These are phyloP conservation scores for Keqinozyma sinolaborantium DNA, from an alignment of 1,139 yeast species.

Conservation along the genomic window DNA sequence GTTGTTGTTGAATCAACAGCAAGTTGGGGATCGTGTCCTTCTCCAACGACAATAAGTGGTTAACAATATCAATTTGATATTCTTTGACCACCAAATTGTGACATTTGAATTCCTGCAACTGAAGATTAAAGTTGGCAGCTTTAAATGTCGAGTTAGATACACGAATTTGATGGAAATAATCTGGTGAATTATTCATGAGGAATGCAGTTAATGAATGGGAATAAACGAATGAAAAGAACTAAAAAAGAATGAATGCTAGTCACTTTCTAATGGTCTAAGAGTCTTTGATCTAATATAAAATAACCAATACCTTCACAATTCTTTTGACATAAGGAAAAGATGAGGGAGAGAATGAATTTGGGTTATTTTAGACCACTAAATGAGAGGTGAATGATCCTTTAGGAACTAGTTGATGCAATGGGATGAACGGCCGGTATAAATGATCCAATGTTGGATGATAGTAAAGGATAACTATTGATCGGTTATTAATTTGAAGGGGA, in stretches of 20 bases:
- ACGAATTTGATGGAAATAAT: conserved; percentile 35
- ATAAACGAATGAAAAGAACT: conserved; percentile 1
- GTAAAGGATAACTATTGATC: not conserved
- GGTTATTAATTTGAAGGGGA: not conserved
- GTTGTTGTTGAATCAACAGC: conserved; percentile 46
- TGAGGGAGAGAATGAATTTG: conserved; percentile 2
- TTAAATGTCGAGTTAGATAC: conserved; percentile 28
- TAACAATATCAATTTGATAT: conserved; percentile 39
- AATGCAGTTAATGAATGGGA: conserved; percentile 1
- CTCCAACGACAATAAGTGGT: conserved; percentile 35
- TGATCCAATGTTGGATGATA: not conserved
- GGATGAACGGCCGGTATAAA: too few relatives aligned
- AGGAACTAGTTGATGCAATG: not conserved
- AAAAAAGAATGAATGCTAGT: conserved; percentile 7
- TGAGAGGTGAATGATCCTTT: not conserved
- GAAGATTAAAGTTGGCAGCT: conserved; percentile 31
- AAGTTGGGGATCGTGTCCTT: conserved; percentile 32
- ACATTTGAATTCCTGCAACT: conserved; percentile 38
- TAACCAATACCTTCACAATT: conserved; percentile 1
- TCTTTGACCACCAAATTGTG: conserved; percentile 37
- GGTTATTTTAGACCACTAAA: conserved; percentile 4
- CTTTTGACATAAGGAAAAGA: conserved; percentile 2
- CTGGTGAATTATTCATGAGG: conserved; percentile 26
- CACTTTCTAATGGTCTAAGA: conserved; percentile 7
- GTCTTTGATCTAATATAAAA: conserved; percentile 4